Percentiles rank a stretch among this genome's conserved stretches.
These are phyloP conservation scores for Cladosporium sp. DNA, from an alignment of 2,329 filamentous ascomycete genomes.

Conservation along the genomic window DNA sequence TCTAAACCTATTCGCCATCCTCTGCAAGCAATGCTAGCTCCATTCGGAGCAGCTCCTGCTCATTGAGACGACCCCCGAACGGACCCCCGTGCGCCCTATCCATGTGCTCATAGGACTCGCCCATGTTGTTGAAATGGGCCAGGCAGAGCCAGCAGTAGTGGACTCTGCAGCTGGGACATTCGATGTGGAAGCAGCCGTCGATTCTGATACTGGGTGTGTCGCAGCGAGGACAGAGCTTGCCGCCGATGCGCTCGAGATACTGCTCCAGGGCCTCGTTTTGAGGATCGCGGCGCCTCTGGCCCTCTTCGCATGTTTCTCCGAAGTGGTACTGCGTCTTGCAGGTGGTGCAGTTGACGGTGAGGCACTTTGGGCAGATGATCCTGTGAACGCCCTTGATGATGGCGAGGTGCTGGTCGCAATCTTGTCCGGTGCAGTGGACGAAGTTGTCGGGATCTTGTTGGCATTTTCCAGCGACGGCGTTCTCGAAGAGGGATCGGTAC, in stretches of 20 bases:
- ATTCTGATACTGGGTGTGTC: conserved; percentile 7
- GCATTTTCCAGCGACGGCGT: conserved; percentile 4
- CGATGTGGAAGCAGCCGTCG: conserved; percentile 22
- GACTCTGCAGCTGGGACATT: conserved; percentile 13
- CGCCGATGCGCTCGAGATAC: conserved; percentile 1
- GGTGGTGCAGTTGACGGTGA: conserved; percentile 21
- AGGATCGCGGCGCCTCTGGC: conserved; percentile 9
- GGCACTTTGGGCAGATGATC: conserved; percentile 22
- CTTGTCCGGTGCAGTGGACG: conserved; percentile 13
- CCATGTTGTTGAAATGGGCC: not conserved
- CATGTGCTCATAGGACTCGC: conserved; percentile 19
- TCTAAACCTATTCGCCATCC: not conserved
- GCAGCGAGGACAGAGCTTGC: conserved; percentile 22
- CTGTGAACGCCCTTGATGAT: not conserved
- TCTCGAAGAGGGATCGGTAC: not conserved
- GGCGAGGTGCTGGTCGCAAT: conserved; percentile 7
- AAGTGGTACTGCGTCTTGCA: conserved; percentile 20
- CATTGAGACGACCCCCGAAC: not conserved
- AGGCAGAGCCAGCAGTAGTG: conserved; percentile 24
- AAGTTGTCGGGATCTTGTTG: conserved; percentile 14
- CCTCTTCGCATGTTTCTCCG: conserved; percentile 22
- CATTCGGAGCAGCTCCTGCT: not conserved
- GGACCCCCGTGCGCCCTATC: conserved; percentile 14
- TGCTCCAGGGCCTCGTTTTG: conserved; percentile 3
- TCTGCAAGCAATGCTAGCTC: not conserved